phyloP scores from a whole-genome alignment of 495 filamentous ascomycete species.

The Wilcoxina mikolae region DNA sequence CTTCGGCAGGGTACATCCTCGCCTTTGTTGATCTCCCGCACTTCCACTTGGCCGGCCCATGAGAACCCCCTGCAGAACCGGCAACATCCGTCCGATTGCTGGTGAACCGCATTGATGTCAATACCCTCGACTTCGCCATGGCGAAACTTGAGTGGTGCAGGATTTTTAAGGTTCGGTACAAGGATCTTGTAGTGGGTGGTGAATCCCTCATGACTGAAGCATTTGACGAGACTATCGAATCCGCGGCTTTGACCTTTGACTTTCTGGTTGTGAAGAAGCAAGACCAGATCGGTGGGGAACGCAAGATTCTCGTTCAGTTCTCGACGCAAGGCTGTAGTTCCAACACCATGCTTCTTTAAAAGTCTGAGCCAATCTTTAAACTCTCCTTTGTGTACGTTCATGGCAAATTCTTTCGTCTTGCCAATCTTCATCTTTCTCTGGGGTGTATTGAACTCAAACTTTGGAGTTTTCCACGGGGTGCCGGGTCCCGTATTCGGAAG shows the following conservation, averaged over 20 bases:
- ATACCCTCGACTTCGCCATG: neutral
- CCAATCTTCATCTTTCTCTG: conserved; percentile 13
- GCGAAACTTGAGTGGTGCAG: neutral
- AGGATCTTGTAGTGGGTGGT: neutral
- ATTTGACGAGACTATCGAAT: conserved; percentile 4
- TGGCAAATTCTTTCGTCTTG: conserved; percentile 5
- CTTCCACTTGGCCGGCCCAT: conserved; percentile 21
- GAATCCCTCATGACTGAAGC: conserved; percentile 4
- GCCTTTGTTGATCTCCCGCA: conserved; percentile 13
- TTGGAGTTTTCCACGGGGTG: conserved; percentile 16
- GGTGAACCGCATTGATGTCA: conserved; percentile 4
- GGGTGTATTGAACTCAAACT: conserved; percentile 24
- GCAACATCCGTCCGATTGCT: conserved; percentile 25
- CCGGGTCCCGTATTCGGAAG: neutral
- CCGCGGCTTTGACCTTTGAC: neutral
- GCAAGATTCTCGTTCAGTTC: neutral
- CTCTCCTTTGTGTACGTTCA: conserved; percentile 1
- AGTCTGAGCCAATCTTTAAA: conserved; percentile 1
- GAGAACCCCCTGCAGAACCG: conserved; percentile 22
- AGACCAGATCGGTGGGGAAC: conserved; percentile 1
- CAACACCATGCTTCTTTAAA: conserved; percentile 3
- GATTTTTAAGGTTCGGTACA: neutral
- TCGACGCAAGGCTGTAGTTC: neutral
- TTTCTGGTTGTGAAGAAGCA: neutral
- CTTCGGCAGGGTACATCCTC: conserved; percentile 21